Evolutionary conservation across 2,329 filamentous ascomycete species (phyloP), one percentile per base, ranked within the genome.

Genomic region (Curvularia spicifera): DNA sequence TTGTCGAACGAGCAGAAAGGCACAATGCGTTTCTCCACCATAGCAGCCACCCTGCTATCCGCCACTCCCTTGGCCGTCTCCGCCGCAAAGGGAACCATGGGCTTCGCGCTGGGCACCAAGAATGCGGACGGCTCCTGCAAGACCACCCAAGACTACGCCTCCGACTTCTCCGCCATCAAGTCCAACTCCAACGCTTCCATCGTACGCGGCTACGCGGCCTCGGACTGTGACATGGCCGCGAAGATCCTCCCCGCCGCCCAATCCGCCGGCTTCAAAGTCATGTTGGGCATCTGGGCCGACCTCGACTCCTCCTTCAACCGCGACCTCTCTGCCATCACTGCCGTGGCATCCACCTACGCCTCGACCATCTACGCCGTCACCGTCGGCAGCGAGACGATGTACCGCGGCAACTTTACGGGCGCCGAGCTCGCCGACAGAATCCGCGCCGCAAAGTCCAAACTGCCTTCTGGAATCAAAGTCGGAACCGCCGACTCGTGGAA

Each of bases 401-500:
- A 91, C 79, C 86, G 89, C 54, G 84, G 85, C 53, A 88, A 87
- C 73, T 85, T 90, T 74, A 88, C 84, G 9, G 87, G 84, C 47
- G 72, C 80, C 7, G 73, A 87, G 67, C 83, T 91, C 48, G 76
- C 87, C 51, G 78, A 76, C 56, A 87, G 87, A 76, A 89, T 91
- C 75, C 78, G 83, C 59, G 81, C 85, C 50, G 84, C 89, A 62
- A 85, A 87, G 78, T 73, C 78, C 40, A 78, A 83, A 31, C 72
- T 88, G 71, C 80, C 83, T 65, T 74, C 73, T 26, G 64, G 66
- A 60, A 79, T 87, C 67, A 84, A 83, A 65, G 81, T 90, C 44
- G 88, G 89, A 50, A 90, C 87, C 10, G 89, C 88, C 7, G 89
- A 91, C 77, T 86, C 83, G 72, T 91, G 89, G 89, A 91, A 90